Percentiles rank a stretch among this genome's conserved stretches.
phyloP scores from a whole-genome alignment of 2,329 filamentous ascomycete species.

The Orbilia ellipsospora region DNA sequence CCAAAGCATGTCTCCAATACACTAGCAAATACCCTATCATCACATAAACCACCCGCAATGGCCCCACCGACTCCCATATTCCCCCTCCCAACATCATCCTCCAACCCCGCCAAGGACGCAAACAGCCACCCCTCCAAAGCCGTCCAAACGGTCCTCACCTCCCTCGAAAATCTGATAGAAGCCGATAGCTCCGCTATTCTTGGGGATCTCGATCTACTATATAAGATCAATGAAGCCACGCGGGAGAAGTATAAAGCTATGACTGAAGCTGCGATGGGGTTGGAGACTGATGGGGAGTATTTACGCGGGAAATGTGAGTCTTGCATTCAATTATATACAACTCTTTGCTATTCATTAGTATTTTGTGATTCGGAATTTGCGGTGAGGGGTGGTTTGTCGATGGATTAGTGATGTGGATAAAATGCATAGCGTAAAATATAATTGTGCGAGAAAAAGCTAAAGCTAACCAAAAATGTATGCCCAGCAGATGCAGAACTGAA shows the following conservation, averaged over 20 bases:
- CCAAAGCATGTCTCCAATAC: too few relatives aligned
- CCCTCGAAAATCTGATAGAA: constrained; percentile 59
- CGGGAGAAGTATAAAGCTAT: constrained; percentile 58
- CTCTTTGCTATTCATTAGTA: too few relatives aligned
- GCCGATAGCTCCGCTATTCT: constrained; percentile 59
- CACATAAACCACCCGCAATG: constrained; percentile 8
- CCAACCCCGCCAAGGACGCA: constrained; percentile 6
- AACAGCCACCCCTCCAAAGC: constrained; percentile 31
- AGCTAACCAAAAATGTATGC: background rate
- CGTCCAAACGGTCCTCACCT: constrained; percentile 50
- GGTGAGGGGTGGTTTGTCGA: too few relatives aligned
- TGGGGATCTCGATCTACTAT: constrained; percentile 58
- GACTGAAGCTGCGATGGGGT: constrained; percentile 58
- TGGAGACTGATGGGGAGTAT: constrained; percentile 58
- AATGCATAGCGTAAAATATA: background rate
- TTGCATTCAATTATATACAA: background rate
- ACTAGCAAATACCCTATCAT: too few relatives aligned
- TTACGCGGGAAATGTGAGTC: constrained; percentile 57
- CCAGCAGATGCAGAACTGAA: constrained; percentile 58
- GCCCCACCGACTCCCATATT: constrained; percentile 31
- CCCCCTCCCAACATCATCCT: constrained; percentile 26
- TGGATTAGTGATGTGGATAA: background rate
- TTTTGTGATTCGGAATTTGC: too few relatives aligned
- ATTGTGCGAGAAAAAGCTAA: constrained; percentile 1
- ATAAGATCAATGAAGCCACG: constrained; percentile 58